Conservation (phyloP, 768 basidiomycete genomes). For the Pisolithus albus region DNA sequence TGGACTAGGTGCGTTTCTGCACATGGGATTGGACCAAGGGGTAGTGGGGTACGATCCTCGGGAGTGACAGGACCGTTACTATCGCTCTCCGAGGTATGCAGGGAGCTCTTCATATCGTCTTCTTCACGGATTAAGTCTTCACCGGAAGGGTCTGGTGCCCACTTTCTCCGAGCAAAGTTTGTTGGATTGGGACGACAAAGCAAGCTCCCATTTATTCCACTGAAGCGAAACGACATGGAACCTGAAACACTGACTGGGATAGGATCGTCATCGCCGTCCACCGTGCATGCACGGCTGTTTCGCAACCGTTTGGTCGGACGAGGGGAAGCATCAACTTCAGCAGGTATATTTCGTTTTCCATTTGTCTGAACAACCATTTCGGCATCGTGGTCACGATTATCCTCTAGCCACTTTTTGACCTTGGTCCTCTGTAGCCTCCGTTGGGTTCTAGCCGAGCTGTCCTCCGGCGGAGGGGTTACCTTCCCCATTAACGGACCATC, state of each 20-base stretch:
- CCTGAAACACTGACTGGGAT: constrained; percentile 16
- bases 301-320: constrained; percentile 24
- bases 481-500: constrained; percentile 39
- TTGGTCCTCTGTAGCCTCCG: constrained; percentile 38
- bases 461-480: constrained; percentile 18
- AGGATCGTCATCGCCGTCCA: constrained; percentile 22
- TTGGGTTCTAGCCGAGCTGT: constrained; percentile 31
- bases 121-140: constrained; percentile 31
- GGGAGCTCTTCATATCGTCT: constrained; percentile 25
- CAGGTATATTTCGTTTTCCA: constrained; percentile 19
- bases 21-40: constrained; percentile 28
- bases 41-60: constrained; percentile 42
- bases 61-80: constrained; percentile 50
- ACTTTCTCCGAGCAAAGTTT: constrained; percentile 51
- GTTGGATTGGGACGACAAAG: constrained; percentile 56
- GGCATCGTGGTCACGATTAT: constrained; percentile 15
- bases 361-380: constrained; percentile 8
- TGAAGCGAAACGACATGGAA: constrained; percentile 23
- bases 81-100: constrained; percentile 40
- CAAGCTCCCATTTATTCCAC: constrained; percentile 37
- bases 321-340: constrained; percentile 17
- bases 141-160: constrained; percentile 37
- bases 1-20: constrained; percentile 11
- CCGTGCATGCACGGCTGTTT: constrained; percentile 8
- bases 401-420: constrained; percentile 31